These are phyloP conservation scores for Scutellaria barbata DNA, from an alignment of 257 asterid genomes.

Conservation along the genomic window DNA sequence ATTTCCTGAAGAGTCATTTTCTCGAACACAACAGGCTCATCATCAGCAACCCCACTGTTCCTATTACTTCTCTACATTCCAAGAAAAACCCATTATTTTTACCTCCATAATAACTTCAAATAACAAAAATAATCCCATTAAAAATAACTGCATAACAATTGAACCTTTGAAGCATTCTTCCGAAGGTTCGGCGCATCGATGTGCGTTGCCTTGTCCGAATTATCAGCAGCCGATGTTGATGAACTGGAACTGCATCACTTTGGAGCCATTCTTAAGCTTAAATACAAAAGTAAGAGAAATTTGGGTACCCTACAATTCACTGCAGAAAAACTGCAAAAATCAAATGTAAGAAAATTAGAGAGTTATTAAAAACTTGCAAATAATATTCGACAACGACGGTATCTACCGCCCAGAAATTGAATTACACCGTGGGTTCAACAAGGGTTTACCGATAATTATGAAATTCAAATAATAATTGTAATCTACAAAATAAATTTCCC, in stretches of 20 bases:
- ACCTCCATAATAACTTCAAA: constrained; percentile 6
- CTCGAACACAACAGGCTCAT: constrained; percentile 50
- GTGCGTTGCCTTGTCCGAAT: constrained; percentile 32
- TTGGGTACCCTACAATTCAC: constrained; percentile 44
- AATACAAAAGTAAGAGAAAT: constrained; percentile 28
- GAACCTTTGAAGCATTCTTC: constrained; percentile 42
- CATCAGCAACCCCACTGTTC: constrained; percentile 44
- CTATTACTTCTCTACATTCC: constrained; percentile 44
- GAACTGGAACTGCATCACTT: constrained; percentile 43
- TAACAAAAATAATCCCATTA: neutral
- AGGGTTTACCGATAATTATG: no score
- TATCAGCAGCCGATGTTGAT: constrained; percentile 39
- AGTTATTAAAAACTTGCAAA: neutral
- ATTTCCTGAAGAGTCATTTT: constrained; percentile 73
- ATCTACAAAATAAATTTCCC: no score
- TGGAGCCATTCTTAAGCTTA: constrained; percentile 56
- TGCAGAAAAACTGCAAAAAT: constrained; percentile 47
- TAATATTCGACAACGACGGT: neutral
- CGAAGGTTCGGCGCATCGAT: constrained; percentile 27
- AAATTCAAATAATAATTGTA: no score
- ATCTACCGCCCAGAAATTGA: constrained; percentile 41
- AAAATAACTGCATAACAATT: constrained; percentile 3
- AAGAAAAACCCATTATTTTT: constrained; percentile 10
- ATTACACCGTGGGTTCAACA: no score
- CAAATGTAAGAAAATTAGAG: constrained; percentile 29